Conservation (phyloP, 2,329 filamentous ascomycete species). For the Chaetomium sp. region DNA sequence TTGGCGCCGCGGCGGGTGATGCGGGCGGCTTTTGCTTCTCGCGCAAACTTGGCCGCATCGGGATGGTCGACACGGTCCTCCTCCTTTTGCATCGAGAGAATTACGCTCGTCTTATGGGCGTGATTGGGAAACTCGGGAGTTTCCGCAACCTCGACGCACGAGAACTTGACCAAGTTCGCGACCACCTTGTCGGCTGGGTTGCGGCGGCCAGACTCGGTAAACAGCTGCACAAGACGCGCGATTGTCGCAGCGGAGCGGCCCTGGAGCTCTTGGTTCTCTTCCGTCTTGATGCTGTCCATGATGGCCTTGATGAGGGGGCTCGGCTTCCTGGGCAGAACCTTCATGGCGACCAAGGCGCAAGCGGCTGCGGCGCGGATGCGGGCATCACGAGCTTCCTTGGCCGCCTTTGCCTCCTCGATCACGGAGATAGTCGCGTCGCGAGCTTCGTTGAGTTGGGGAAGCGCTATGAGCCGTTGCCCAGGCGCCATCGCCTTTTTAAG, state of each 20-base stretch:
- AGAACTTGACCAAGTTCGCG: slow-evolving; percentile 93
- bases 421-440: slow-evolving; percentile 68
- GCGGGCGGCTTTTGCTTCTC: slow-evolving; percentile 83
- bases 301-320: slow-evolving; percentile 91
- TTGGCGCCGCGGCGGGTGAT: slow-evolving; percentile 93
- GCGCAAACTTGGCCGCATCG: slow-evolving; percentile 86
- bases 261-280: slow-evolving; percentile 89
- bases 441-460: slow-evolving; percentile 76
- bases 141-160: slow-evolving; percentile 95
- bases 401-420: slow-evolving; percentile 75
- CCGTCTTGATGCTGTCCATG: slow-evolving; percentile 97
- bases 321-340: slow-evolving; percentile 87
- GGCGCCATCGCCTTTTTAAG: slow-evolving; percentile 88
- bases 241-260: slow-evolving; percentile 83
- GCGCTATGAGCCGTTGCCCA: slow-evolving; percentile 81
- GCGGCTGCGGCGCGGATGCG: slow-evolving; percentile 85
- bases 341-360: slow-evolving; percentile 85
- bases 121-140: slow-evolving; percentile 93
- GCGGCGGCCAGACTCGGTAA: slow-evolving; percentile 76
- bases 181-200: slow-evolving; percentile 95
- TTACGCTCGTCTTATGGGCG: slow-evolving; percentile 72
- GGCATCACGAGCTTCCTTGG: slow-evolving; percentile 81
- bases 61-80: slow-evolving; percentile 92
- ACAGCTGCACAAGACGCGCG: slow-evolving; percentile 80
- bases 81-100: slow-evolving; percentile 94